Evolutionary conservation across 108 stramenopile genomes (phyloP), one percentile per base, ranked within the genome.

Genomic region (Cyclotella atomus): DNA sequence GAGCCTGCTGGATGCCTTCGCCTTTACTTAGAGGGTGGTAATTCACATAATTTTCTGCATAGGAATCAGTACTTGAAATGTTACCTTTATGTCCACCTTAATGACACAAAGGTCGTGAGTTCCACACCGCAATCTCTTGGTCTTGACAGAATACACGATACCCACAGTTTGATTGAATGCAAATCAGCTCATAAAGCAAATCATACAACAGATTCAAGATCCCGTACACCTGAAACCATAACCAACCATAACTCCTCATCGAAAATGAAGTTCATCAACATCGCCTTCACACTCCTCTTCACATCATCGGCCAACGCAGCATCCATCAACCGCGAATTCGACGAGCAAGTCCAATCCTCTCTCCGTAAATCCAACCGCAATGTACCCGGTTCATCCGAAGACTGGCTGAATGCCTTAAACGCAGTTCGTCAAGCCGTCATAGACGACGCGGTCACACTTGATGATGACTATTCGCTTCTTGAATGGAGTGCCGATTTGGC

Each of bases 301-400:
- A 14, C 19, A 10, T 14, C 2, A 28, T 2, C 57, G 30, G 5
- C 57, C 29, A 32, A 32, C 19, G 57, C 57, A 17, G 29, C 57
- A 14, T 32, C 57, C 5, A 52, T 41, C 60, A 61, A 61, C 56
- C 29, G 2, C 15, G 38, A 61, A 36, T 41, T 61, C 20, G 38
- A 20, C 36, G 60, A 61, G 23, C 60, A 61, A 36, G 38, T 61
- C 3, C 35, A 61, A 43, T 41, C 36, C n/a, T 27, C 38, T 7
- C 60, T 61, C 14, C 60, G 55, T 27, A 21, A 24, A 61, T 20
- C 1, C 38, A 20, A 61, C 34, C 21, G 60, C 21, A 38, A 61
- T 14, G 60, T 61, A n/a, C 60, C 60, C 8, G 60, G 60, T 21
- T 16, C 28, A 10, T 23, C 60, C 20, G 38, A 61, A 9, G 34